Evolutionary conservation across 1,284 basidiomycete genomes (phyloP).

Genomic region (Ganoderma sinense): DNA sequence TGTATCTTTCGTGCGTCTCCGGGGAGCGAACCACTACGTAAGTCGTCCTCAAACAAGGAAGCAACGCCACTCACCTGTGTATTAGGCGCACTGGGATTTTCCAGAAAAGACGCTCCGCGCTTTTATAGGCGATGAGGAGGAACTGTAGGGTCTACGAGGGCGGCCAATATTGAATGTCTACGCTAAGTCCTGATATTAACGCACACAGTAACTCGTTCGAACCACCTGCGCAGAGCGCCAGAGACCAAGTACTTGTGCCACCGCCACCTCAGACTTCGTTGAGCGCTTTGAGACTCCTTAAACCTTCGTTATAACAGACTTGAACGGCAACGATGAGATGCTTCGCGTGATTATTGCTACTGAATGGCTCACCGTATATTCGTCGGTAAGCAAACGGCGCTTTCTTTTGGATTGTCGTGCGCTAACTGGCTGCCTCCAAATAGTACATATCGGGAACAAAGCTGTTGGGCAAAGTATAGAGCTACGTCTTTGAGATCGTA

Average conservation of each 20-base stretch:
- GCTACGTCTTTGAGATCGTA: neutral
- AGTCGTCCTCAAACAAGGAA: neutral
- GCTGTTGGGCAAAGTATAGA: neutral
- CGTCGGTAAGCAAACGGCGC: neutral
- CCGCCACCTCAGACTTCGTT: no score
- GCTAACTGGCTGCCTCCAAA: neutral
- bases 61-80: neutral
- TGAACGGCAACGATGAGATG: no score
- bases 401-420: neutral
- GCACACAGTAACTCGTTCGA: neutral
- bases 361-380: no score
- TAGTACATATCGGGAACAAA: neutral
- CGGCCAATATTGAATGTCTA: neutral
- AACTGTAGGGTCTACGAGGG: neutral
- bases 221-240: neutral
- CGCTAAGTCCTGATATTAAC: neutral
- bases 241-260: no score
- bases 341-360: no score
- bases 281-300: no score
- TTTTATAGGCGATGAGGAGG: neutral
- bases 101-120: slow-evolving; percentile 46
- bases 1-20: neutral
- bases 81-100: slow-evolving; percentile 74
- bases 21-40: neutral
- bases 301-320: no score